Evolutionary conservation across 2,329 filamentous ascomycete species (phyloP), one percentile per base, ranked within the genome.

Genomic region (Fusarium nelsonii): DNA sequence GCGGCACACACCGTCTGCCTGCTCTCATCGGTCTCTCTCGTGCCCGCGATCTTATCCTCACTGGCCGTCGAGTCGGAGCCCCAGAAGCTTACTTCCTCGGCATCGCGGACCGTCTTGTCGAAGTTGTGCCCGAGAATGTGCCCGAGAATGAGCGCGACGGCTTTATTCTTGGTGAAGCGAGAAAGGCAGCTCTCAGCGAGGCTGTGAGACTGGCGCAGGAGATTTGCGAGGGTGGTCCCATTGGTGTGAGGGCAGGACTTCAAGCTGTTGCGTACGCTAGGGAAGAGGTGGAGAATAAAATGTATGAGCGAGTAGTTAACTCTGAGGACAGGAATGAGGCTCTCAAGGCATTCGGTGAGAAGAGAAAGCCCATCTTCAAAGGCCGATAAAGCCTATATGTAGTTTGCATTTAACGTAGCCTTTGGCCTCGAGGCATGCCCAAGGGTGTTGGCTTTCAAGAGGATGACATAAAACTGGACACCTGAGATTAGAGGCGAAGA

Each of bases 51-150:
- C 82, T 98, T 74, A 91, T 98, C 52, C 84, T 98, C 10, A 98
- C 95, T 0, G 96, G 96, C 4, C 88, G 96, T n/a, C 86, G 93
- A 43, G 92, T 99, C 14, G 85, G 86, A 10, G 95, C 89, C 0
- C 83, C 92, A 2, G 96, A 98, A 82, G 93, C 96, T 0, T 97
- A 97, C 80, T 96, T 97, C 78, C 81, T 97, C 18, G 96, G 96
- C 2, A 84, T 99, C 34, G 94, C 92, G 44, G 94, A 98, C 80
- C 85, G 95, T n/a, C 81, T 98, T 32, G 93, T 97, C 26, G 92
- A 97, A 79, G 85, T 97, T 23, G 81, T 87, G 23, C 87, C 88
- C 8, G 85, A 88, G 70, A 84, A 88, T 53, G 81, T 87, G 23
- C 87, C 88, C 8, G 85, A 88, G 70, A 84, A 88, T 52, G 78